Percentiles rank a stretch among this genome's conserved stretches.
These are phyloP conservation scores for Paramyrothecium sp. DNA, from an alignment of 2,329 filamentous ascomycete genomes.

Conservation along the genomic window DNA sequence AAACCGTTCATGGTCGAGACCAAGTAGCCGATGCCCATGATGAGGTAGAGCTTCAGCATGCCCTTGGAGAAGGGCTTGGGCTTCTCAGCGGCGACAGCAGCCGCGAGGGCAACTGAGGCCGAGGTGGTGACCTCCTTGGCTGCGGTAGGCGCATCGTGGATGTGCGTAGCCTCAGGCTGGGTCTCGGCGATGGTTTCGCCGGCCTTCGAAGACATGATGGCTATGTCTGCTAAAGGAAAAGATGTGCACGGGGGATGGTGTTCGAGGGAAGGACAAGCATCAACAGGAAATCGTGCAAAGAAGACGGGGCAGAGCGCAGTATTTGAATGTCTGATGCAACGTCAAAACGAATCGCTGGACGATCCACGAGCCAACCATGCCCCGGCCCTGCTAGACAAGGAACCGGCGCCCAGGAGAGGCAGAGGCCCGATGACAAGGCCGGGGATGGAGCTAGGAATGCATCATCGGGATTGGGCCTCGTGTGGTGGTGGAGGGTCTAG, in stretches of 20 bases:
- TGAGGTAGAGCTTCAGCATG: conserved; percentile 29
- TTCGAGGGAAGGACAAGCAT: background rate
- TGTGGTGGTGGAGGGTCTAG: background rate
- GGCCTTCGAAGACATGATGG: background rate
- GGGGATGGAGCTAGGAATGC: background rate
- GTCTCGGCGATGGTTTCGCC: background rate
- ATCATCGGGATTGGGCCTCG: background rate
- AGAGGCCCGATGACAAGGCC: background rate
- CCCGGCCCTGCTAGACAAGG: background rate
- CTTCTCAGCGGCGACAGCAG: conserved; percentile 9
- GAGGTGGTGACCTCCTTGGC: background rate
- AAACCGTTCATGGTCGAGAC: conserved; percentile 28
- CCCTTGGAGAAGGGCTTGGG: conserved; percentile 14
- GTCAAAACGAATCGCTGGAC: background rate
- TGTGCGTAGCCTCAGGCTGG: background rate
- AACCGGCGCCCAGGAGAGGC: background rate
- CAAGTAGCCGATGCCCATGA: conserved; percentile 22
- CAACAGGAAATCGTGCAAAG: background rate
- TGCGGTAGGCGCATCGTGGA: background rate
- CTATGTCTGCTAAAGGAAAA: background rate
- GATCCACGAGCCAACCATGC: background rate
- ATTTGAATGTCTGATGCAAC: background rate
- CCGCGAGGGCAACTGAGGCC: conserved; percentile 7
- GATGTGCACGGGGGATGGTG: background rate
- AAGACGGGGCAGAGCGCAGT: background rate